Percentiles rank a stretch among this genome's conserved stretches.
Conservation (phyloP, 306 rosid genomes). For the Quercus berberidifolia region DNA sequence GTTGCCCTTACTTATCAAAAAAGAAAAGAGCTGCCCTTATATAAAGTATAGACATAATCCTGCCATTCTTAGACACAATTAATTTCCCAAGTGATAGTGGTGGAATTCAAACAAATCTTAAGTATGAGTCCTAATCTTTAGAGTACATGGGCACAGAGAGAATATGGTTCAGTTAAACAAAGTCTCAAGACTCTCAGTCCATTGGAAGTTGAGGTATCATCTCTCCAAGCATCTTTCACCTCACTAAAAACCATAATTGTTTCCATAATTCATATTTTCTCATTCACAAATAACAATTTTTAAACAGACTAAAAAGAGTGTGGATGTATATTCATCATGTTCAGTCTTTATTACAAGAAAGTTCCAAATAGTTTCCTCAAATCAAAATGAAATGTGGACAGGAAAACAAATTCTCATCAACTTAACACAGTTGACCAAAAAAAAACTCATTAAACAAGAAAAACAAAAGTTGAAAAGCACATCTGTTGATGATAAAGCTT, state of each 20-base stretch:
- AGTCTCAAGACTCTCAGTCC: no score
- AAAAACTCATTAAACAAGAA: not conserved
- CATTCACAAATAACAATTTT: not conserved
- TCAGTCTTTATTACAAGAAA: not conserved
- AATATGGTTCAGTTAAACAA: no score
- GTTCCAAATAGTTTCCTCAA: not conserved
- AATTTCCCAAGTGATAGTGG: not conserved
- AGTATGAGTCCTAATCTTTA: not conserved
- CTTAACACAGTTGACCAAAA: not conserved
- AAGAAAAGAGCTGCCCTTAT: no score
- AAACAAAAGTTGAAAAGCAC: not conserved
- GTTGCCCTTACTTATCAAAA: no score
- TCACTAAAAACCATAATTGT: not conserved
- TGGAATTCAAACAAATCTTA: not conserved
- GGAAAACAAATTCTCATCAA: not conserved
- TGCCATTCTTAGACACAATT: not conserved
- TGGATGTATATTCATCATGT: not conserved
- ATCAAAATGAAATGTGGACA: not conserved
- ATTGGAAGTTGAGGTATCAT: no score
- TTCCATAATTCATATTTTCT: not conserved
- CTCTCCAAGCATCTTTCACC: not conserved
- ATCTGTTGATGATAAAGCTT: not conserved
- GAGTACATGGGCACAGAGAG: not conserved
- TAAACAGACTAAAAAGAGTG: not conserved
- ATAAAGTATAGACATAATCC: no score